phyloP scores from a whole-genome alignment of 192 early-diverging fungal genomes.

The Spinellus fusiger region DNA sequence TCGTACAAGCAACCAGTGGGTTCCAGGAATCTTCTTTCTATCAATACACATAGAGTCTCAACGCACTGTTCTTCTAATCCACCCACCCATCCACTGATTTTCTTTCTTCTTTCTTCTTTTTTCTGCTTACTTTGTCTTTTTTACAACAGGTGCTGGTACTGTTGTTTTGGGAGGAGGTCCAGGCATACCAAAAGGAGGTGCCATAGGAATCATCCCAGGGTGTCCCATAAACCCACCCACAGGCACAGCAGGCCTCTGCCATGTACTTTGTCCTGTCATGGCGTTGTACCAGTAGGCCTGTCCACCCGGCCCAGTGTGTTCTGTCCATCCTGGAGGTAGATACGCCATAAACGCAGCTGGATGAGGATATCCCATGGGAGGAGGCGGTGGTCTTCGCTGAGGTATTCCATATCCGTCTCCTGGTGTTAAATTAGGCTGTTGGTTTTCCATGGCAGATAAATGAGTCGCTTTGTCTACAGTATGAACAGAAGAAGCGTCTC shows the following conservation, averaged over 20 bases:
- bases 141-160: not conserved
- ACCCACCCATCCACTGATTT: no score
- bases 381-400: not conserved
- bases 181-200: slow-evolving; percentile 1
- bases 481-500: no score
- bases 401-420: no score
- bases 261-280: slow-evolving; percentile 60
- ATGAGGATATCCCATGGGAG: not conserved
- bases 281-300: slow-evolving; percentile 72
- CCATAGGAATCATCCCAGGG: not conserved
- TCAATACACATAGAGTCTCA: slow-evolving; percentile 3
- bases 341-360: not conserved
- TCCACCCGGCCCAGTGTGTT: slow-evolving; percentile 56
- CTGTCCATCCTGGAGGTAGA: slow-evolving; percentile 56
- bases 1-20: slow-evolving; percentile 67
- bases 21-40: slow-evolving; percentile 59
- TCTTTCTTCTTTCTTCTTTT: slow-evolving; percentile 41
- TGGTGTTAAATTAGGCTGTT: no score
- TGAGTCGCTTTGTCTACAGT: no score
- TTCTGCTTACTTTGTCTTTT: slow-evolving; percentile 21
- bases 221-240: not conserved
- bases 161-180: not conserved
- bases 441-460: no score
- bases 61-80: slow-evolving; percentile 30
- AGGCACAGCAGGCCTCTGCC: slow-evolving; percentile 46